A percentile compares a stretch with the other conserved stretches of the same genome.
Evolutionary conservation across 352 stramenopile species (phyloP).

Genomic region (Pythium chondricola): DNA sequence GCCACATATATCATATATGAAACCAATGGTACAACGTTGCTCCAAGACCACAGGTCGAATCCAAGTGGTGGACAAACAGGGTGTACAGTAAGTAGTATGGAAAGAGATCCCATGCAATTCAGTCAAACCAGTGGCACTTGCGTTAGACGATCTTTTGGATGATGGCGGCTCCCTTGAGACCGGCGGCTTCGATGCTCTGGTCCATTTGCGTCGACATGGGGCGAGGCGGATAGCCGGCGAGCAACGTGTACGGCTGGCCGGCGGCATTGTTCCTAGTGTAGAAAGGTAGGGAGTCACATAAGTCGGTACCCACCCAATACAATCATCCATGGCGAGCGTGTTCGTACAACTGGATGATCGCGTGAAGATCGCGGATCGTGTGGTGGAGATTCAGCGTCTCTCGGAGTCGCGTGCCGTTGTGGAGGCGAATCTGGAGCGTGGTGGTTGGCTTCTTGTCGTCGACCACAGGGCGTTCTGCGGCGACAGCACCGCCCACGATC

Average conservation of each 20-base stretch:
- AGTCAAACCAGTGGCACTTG: background rate
- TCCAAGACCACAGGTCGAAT: too few species aligned
- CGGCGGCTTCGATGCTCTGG: slow-evolving; percentile 86
- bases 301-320: background rate
- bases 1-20: too few species aligned
- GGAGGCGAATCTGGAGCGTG: slow-evolving; percentile 84
- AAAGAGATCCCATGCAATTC: too few species aligned
- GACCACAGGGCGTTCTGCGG: slow-evolving; percentile 49
- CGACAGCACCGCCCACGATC: slow-evolving; percentile 32
- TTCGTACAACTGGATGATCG: slow-evolving; percentile 76
- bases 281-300: background rate
- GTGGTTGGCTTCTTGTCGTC: slow-evolving; percentile 85
- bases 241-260: slow-evolving; percentile 81
- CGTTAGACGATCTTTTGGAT: slow-evolving; percentile 89
- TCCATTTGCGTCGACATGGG: slow-evolving; percentile 79
- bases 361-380: slow-evolving; percentile 84
- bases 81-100: too few species aligned
- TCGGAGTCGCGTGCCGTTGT: slow-evolving; percentile 72
- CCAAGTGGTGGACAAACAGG: too few species aligned
- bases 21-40: too few species aligned
- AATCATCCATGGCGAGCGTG: background rate
- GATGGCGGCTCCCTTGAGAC: slow-evolving; percentile 88
- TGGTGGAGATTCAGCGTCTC: slow-evolving; percentile 86
- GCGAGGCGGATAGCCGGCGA: slow-evolving; percentile 89
- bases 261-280: slow-evolving; percentile 56